Conservation (phyloP, 2,329 filamentous ascomycete species). For the Trichoderma sp. region DNA sequence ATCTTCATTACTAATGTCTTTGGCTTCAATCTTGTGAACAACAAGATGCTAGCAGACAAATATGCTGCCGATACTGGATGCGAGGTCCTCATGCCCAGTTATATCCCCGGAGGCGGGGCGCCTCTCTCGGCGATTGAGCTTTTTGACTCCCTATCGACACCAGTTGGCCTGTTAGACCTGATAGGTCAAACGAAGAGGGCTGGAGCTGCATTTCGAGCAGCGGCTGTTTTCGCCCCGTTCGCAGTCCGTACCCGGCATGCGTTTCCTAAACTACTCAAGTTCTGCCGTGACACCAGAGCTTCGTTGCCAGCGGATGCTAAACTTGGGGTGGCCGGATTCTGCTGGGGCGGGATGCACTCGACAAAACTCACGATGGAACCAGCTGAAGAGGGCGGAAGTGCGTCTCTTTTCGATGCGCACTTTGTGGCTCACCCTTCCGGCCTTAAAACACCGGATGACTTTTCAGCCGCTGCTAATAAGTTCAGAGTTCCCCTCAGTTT, state of each 20-base stretch:
- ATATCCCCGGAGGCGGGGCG: neutral
- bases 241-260: neutral
- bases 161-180: neutral
- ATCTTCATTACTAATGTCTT: neutral
- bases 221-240: neutral
- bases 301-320: neutral
- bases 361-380: neutral
- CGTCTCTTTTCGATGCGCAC: neutral
- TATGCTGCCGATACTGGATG: neutral
- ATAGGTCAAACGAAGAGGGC: neutral
- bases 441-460: neutral
- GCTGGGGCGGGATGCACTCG: constrained; percentile 2
- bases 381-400: neutral
- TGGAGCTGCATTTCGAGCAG: neutral
- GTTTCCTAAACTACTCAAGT: neutral
- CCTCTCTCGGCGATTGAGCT: constrained; percentile 1
- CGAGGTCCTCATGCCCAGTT: neutral
- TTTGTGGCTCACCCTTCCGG: neutral
- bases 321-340: neutral
- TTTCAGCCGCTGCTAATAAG: neutral
- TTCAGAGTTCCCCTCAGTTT: neutral
- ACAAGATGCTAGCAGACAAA: constrained; percentile 1
- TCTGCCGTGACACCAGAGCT: neutral
- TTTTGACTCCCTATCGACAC: neutral
- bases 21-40: neutral